Base-by-base conservation (phyloP, 768 basidiomycete species). In the Lepiota venenata region DNA sequence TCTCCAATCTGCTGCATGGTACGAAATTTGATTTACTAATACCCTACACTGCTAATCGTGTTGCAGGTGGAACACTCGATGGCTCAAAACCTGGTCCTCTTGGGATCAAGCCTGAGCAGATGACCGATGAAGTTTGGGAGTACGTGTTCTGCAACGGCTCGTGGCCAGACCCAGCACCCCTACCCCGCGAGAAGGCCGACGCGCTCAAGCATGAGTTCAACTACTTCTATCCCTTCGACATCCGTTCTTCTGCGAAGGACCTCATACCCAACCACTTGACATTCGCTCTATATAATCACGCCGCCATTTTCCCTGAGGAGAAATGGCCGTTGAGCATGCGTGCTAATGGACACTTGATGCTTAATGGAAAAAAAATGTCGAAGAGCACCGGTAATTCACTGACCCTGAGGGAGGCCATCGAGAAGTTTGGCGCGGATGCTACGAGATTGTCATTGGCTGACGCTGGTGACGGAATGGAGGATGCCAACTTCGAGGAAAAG, bases 401-500 rank as follows among this genome's bases (percentile, higher is more conserved):
- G 76, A 99, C 96, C 0, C 73, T 98, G 68, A 74, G 83, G 51
- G 90, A 99, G 65, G 82, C 89, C 1, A 84, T 96, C 56, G 79
- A 85, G 70, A 98, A 98, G 78, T 98, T 96, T 64, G 97, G 97
- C 55, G 94, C 97, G 35, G 97, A 98, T 67, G 92, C 95, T 29
- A 95, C 89, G 63, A 79, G 97, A 52, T 71, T 99, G 74, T 81
- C 85, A 16, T 78, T 99, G 70, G 97, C 97, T 21, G 96, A 98
- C 74, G 93, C 94, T 22, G 97, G 97, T 12, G 97, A 99, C 67
- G 93, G 94, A 47, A 81, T 98, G 61, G 95, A 97, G 70, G 97
- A 99, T 71, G 96, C 96, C 42, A 99, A 99, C 76, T 99, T 98
- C 63, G 97, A 99, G 66, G 96, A 98, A 78, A 91, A 93, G 75